Base-by-base conservation (phyloP, 108 stramenopile species). In the Thalassiosira profunda region DNA sequence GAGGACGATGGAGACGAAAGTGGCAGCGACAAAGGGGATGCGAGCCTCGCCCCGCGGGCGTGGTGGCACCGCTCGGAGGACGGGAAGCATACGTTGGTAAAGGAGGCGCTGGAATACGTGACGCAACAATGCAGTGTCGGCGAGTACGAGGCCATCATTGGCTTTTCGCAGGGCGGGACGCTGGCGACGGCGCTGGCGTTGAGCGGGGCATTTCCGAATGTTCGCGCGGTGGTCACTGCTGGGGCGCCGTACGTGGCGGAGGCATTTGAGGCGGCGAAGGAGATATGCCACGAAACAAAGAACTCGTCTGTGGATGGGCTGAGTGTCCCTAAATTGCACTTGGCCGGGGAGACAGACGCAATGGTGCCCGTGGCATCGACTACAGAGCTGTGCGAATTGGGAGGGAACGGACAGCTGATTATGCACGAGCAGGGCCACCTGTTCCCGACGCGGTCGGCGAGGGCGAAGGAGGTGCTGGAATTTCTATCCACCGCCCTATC, bases 81-180 rank as follows among this genome's bases (percentile, higher is more conserved):
- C 9, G 82, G 72, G n/a, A 61, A 70, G 11, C 67, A 87, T 18
- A 61, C 56, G 1, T 55, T 58, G 24, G 73, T 90, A 0, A 57
- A 72, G 43, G 80, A 83, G 54, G 80, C 83, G 17, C 76, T 87
- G 40, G 84, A 85, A 4, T 85, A 85, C 37, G 73, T 87, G 2
- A 46, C 78, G 8, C 25, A 74, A 59, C 66, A 80, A 53, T 67
- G 52, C 15, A 33, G 36, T 28, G 54, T 76, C 20, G 61, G 53
- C 2, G 41, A 74, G 56, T 81, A 86, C 37, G 82, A 85, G 72
- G 88, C 79, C 0, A 61, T 89, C 5, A 28, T 89, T 0, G 88
- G 88, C 18, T 90, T 87, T 61, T 90, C 89, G 25, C 89, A 90
- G 43, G 89, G 89, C 15, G 89, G 89, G 0, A 74, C 85, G 0